Evolutionary conservation across 129 eudicot species (phyloP), one percentile per base, ranked within the genome.

Genomic region (Helichrysum umbraculigerum): DNA sequence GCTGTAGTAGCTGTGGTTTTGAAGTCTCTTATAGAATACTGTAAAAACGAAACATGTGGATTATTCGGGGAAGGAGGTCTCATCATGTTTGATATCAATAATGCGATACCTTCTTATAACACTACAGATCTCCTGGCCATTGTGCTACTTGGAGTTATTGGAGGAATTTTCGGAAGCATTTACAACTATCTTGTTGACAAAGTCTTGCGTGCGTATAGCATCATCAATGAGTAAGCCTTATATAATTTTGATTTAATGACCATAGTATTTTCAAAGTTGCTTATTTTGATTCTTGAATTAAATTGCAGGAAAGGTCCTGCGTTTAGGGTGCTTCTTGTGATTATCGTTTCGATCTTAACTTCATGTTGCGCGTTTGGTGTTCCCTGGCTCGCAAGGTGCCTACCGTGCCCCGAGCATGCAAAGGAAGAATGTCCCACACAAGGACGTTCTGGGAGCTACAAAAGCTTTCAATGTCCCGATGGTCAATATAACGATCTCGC

Each of bases 361-460:
- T 89, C 97, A 33, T 89, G 92, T 72, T 91, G 96, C 56, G 85
- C 97, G 0, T 95, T 81, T 56, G 96, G 96, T 50, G 96, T 95
- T 22, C 99, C 99, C n/a, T 95, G 99, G 99, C 58, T 89, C n/a
- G 90, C 93, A 52, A 33, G 19, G n/a, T 93, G 98, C 92, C 85
- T 76, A 7, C 93, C 98, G 0, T 93, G 98, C 79, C 98, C 98
- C 3, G 9, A 17, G 25, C 78, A 83, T 60, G 9, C 73, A 69
- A 85, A 85, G 10, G 86, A 74, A 29, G 56, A 84, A 28, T 93
- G 98, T 79, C 97, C 98, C 28, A 87, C 88, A 8, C 59, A 70
- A 65, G 92, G 97, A 3, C 92, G 96, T 71, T 78, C 96, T 0
- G 97, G 97, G 63, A 87, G 89, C 86, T 91, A 89, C 86, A 91